These are phyloP conservation scores for Penicillium goetzii DNA, from an alignment of 495 filamentous ascomycete species.

Conservation along the genomic window DNA sequence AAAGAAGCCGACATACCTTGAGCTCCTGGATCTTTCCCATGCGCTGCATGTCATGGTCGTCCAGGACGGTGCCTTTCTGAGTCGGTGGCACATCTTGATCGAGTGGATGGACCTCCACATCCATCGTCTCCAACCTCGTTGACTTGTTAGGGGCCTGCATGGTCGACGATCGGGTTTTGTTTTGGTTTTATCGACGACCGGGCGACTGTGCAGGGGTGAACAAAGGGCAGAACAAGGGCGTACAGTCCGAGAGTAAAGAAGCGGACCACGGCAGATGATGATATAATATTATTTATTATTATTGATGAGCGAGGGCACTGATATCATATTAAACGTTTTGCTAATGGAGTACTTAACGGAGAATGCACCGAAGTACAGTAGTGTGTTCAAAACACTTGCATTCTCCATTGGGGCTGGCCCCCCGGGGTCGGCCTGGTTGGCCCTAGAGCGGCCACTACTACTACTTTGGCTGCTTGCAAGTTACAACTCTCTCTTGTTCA, in stretches of 20 bases:
- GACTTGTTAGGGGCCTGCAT: slow-evolving; percentile 14
- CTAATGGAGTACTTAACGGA: slow-evolving; percentile 1
- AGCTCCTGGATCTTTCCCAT: slow-evolving; percentile 23
- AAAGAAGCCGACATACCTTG: slow-evolving; percentile 11
- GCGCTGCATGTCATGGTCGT: slow-evolving; percentile 19
- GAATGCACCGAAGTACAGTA: slow-evolving; percentile 2
- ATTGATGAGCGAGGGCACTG: background rate
- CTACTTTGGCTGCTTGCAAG: background rate
- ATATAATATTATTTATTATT: background rate
- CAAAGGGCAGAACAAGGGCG: slow-evolving; percentile 7
- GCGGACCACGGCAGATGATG: background rate
- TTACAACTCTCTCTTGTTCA: background rate
- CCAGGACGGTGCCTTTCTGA: slow-evolving; percentile 8
- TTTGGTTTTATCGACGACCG: slow-evolving; percentile 1
- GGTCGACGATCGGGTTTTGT: background rate
- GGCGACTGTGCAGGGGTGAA: background rate
- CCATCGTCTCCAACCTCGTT: slow-evolving; percentile 4
- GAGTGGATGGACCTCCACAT: slow-evolving; percentile 6
- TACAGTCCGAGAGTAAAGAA: background rate
- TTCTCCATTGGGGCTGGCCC: slow-evolving; percentile 6
- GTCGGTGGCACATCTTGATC: background rate
- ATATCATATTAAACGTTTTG: background rate
- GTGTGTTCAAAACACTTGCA: background rate
- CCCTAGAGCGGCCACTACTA: background rate
- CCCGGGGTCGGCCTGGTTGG: background rate